A percentile compares a stretch with the other conserved stretches of the same genome.
Evolutionary conservation across 2,329 filamentous ascomycete genomes (phyloP).

Genomic region (Fusarium albidum): DNA sequence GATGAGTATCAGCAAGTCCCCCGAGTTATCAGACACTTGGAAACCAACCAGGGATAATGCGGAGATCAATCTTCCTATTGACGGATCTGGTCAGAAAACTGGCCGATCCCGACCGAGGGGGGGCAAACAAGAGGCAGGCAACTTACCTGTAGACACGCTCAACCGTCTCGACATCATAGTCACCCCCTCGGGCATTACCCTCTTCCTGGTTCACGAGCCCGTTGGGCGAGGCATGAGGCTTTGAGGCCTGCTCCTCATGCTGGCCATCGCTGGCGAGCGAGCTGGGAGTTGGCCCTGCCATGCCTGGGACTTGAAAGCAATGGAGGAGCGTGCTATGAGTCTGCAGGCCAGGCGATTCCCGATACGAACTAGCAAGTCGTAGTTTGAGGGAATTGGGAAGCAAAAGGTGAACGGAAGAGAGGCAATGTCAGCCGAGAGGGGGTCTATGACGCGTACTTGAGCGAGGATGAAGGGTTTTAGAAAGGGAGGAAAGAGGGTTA

Average conservation of each 20-base stretch:
- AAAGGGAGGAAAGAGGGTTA: background rate
- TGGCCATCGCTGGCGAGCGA: constrained; percentile 47
- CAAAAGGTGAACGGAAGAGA: constrained; percentile 21
- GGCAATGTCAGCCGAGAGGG: constrained; percentile 35
- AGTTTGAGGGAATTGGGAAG: constrained; percentile 9
- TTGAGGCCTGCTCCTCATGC: constrained; percentile 30
- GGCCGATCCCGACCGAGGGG: too few species aligned
- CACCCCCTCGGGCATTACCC: constrained; percentile 43
- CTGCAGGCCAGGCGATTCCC: constrained; percentile 31
- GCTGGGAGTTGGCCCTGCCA: constrained; percentile 49
- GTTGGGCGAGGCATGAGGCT: constrained; percentile 32
- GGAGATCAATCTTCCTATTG: constrained; percentile 60
- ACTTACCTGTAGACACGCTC: constrained; percentile 59
- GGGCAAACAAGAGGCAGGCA: background rate
- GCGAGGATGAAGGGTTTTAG: background rate
- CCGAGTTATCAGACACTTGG: too few species aligned
- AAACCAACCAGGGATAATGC: constrained; percentile 64
- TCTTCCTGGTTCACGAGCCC: constrained; percentile 41
- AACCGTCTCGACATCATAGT: constrained; percentile 60
- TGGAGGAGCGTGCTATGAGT: constrained; percentile 60
- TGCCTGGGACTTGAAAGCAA: constrained; percentile 60
- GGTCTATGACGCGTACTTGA: constrained; percentile 7
- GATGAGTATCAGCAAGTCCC: constrained; percentile 4
- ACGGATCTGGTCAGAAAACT: constrained; percentile 8
- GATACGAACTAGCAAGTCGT: too few species aligned